Percentiles rank a stretch among this genome's conserved stretches.
phyloP scores from a whole-genome alignment of 1,139 yeast genomes.

The Wickerhamomyces sp. region DNA sequence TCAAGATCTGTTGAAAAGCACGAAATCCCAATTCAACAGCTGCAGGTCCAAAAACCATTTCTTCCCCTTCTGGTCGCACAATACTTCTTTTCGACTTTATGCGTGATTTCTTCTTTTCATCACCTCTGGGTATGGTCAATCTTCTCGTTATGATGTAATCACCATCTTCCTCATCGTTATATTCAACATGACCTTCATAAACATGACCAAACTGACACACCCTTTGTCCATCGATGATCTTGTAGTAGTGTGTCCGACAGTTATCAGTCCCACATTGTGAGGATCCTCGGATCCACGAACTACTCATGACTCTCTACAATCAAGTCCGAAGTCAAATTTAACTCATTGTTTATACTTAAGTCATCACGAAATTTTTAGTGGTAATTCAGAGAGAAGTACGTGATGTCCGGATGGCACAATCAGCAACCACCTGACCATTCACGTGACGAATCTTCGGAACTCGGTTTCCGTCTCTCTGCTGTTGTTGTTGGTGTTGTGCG shows the following conservation, averaged over 20 bases:
- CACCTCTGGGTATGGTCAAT: slow-evolving; percentile 40
- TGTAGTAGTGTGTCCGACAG: slow-evolving; percentile 76
- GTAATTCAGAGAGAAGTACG: too few relatives aligned
- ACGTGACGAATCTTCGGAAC: too few relatives aligned
- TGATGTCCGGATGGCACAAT: too few relatives aligned
- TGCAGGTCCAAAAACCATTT: slow-evolving; percentile 43
- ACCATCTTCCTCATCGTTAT: slow-evolving; percentile 69
- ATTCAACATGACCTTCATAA: slow-evolving; percentile 71
- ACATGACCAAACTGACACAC: slow-evolving; percentile 92
- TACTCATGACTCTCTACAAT: neutral
- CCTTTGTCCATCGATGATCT: slow-evolving; percentile 65
- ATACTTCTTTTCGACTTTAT: slow-evolving; percentile 23
- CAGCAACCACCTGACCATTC: too few relatives aligned
- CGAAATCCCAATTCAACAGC: slow-evolving; percentile 43
- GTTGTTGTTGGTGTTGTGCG: too few relatives aligned
- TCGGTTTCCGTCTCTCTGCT: too few relatives aligned
- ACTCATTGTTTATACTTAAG: too few relatives aligned
- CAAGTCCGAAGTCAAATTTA: too few relatives aligned
- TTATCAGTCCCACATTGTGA: slow-evolving; percentile 87
- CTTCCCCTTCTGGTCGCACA: slow-evolving; percentile 8
- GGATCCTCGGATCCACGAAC: slow-evolving; percentile 42
- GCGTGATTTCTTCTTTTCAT: too few relatives aligned
- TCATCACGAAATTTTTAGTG: too few relatives aligned
- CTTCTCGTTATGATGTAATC: slow-evolving; percentile 46
- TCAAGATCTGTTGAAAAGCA: slow-evolving; percentile 52